Base-by-base conservation (phyloP, 257 asterid species). In the Solanum phureja region DNA sequence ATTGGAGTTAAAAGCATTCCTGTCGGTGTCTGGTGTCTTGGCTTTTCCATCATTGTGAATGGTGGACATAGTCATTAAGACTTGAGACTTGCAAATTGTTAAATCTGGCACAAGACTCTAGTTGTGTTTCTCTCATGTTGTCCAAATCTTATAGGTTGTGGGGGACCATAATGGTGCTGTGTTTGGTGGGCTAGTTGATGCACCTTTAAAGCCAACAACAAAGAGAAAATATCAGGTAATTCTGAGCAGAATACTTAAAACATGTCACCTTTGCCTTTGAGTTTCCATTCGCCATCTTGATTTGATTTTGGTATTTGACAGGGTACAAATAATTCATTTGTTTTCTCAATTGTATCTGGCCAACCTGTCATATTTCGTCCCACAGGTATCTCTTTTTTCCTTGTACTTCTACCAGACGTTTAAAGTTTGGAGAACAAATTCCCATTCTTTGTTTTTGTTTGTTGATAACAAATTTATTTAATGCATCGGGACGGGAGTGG, bases 181-280 rank as follows among this genome's bases (percentile, higher is more conserved):
- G 85, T 97, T 95, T 92, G 99, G 99, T 69, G 99, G 99, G 66
- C 91, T 97, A 90, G 99, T 97, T 72, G 98, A 97, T 87, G 98
- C 98, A 82, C 99, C 99, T 60, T 89, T 97, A 92, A 91, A 89
- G 92, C 91, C 98, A 82, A 88, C 95, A 86, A 95, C 90, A 81
- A 94, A 88, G 92, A 93, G 93, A 89, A 92, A 93, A 92, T 97
- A 97, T 91, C 99, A 97, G 98, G 99, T 97, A 90, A 89, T 87
- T 83, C 44, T 84, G 68, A 83, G 72, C 84, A 29, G 75, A 42
- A 86, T 29, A 10, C 64, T 64, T 87, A n/a, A 81, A 81, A 81
- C 68, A 46, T 29, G 35, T 81, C 42, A 18, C 23, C 62, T 42
- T 18, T 81, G 42, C 35, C 66, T 27, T 46, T 18, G 42, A 81